Percentiles rank a stretch among this genome's conserved stretches.
phyloP scores from a whole-genome alignment of 768 basidiomycete species.

The Leucosporidium scottii region DNA sequence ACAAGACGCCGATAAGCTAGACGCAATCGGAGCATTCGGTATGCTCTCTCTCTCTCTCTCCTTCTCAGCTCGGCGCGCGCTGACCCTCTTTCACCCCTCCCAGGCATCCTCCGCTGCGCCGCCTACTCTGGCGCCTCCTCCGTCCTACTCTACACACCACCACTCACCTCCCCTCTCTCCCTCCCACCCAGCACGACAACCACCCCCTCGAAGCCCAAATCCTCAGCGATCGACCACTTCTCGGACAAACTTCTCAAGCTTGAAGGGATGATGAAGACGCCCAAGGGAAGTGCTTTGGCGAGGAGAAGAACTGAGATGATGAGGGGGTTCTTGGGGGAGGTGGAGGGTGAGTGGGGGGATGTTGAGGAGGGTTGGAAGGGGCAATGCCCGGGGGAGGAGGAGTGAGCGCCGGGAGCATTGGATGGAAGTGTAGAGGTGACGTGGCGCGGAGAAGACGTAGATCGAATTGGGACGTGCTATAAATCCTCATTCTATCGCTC shows the following conservation, averaged over 20 bases:
- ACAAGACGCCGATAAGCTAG: constrained; percentile 32
- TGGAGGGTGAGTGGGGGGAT: constrained; percentile 20
- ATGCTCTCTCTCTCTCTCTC: too few relatives aligned
- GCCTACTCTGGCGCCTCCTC: constrained; percentile 29
- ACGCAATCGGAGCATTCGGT: constrained; percentile 34
- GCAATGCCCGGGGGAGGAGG: background rate
- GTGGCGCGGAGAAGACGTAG: too few relatives aligned
- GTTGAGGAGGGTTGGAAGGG: background rate
- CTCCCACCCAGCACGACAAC: background rate
- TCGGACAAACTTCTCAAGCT: constrained; percentile 36
- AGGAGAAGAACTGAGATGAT: constrained; percentile 9
- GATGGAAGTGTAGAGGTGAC: too few relatives aligned
- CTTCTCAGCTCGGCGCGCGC: background rate
- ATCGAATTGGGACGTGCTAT: too few relatives aligned
- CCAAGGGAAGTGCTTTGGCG: constrained; percentile 17
- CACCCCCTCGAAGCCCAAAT: background rate
- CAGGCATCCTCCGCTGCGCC: constrained; percentile 34
- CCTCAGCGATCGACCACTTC: constrained; percentile 32
- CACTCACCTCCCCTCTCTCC: background rate
- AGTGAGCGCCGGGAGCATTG: too few relatives aligned
- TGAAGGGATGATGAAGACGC: constrained; percentile 31
- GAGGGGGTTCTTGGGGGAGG: constrained; percentile 10
- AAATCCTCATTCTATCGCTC: too few relatives aligned
- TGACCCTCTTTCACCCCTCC: background rate
- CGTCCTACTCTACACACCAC: constrained; percentile 16